A percentile compares a stretch with the other conserved stretches of the same genome.
Conservation (phyloP, 805 yeast species). For the Candida palmyrensis region DNA sequence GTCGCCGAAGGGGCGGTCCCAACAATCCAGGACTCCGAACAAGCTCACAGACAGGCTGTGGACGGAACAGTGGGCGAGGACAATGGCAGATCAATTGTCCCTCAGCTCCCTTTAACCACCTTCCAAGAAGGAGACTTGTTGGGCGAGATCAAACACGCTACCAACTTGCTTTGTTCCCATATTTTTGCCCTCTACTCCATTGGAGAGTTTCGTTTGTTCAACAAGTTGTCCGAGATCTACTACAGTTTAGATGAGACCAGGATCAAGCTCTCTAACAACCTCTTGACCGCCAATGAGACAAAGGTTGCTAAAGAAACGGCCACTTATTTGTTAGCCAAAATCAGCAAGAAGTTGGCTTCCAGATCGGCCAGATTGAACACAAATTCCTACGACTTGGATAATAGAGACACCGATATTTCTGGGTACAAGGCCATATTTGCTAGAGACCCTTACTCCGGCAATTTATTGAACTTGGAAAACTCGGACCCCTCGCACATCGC, state of each 20-base stretch:
- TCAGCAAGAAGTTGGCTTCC: conserved; percentile 54
- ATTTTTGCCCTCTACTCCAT: conserved; percentile 66
- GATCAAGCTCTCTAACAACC: conserved; percentile 43
- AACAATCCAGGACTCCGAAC: conserved; percentile 27
- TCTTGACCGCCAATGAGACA: conserved; percentile 52
- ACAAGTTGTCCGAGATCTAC: conserved; percentile 49
- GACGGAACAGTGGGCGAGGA: conserved; percentile 7
- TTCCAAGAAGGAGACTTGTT: conserved; percentile 31
- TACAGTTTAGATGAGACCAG: conserved; percentile 55
- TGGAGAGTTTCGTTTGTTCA: conserved; percentile 62
- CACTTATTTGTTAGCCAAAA: conserved; percentile 48
- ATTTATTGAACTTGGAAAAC: conserved; percentile 38
- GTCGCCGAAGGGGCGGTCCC: conserved; percentile 23
- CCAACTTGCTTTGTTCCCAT: conserved; percentile 56
- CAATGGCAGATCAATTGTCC: conserved; percentile 20
- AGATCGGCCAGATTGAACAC: conserved; percentile 35
- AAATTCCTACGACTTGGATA: conserved; percentile 35
- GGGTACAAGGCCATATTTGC: conserved; percentile 68
- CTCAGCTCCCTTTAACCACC: conserved; percentile 52
- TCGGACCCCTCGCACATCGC: conserved; percentile 57
- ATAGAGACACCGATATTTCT: conserved; percentile 43
- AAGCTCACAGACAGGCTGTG: conserved; percentile 17
- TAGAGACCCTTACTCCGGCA: conserved; percentile 57
- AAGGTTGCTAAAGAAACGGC: conserved; percentile 45
- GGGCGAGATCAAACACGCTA: conserved; percentile 54